These are phyloP conservation scores for Penicillium sp. DNA, from an alignment of 2,329 filamentous ascomycete species.

Conservation along the genomic window DNA sequence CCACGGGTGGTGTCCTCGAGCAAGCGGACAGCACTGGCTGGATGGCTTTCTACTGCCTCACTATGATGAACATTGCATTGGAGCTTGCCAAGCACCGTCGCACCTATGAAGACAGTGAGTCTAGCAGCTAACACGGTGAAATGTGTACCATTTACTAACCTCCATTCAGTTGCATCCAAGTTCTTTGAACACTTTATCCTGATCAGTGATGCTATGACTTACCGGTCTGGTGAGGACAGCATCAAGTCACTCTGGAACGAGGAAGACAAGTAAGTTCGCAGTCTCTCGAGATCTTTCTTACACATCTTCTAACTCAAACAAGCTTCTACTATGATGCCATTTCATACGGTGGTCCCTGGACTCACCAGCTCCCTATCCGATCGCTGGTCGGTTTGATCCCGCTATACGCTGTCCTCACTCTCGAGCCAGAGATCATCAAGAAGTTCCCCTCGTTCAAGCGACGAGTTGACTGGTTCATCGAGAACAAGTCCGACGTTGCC, in stretches of 20 bases:
- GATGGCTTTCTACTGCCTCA: constrained; percentile 98
- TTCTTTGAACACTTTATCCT: constrained; percentile 99
- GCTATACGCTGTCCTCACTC: constrained; percentile 86
- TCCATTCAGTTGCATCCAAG: constrained; percentile 76
- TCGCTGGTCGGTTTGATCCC: constrained; percentile 94
- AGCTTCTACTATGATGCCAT: constrained; percentile 98
- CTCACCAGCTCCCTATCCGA: constrained; percentile 87
- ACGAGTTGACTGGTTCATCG: constrained; percentile 90
- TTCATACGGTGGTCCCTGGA: constrained; percentile 91
- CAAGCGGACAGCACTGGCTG: constrained; percentile 97
- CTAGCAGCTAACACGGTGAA: not conserved
- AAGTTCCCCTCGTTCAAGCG: constrained; percentile 92
- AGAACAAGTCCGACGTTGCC: constrained; percentile 83
- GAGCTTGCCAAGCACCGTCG: constrained; percentile 94
- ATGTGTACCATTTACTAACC: constrained; percentile 15
- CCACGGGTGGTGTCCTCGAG: constrained; percentile 90
- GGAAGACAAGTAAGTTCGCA: constrained; percentile 66
- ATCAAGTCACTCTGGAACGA: constrained; percentile 90
- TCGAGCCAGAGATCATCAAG: constrained; percentile 93
- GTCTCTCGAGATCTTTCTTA: not conserved
- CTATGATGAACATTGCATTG: constrained; percentile 95
- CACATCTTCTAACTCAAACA: constrained; percentile 23
- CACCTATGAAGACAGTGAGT: constrained; percentile 81
- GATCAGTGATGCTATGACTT: constrained; percentile 97
- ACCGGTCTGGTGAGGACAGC: constrained; percentile 73